These are phyloP conservation scores for Spathaspora girioi DNA, from an alignment of 805 yeast genomes.

Conservation along the genomic window DNA sequence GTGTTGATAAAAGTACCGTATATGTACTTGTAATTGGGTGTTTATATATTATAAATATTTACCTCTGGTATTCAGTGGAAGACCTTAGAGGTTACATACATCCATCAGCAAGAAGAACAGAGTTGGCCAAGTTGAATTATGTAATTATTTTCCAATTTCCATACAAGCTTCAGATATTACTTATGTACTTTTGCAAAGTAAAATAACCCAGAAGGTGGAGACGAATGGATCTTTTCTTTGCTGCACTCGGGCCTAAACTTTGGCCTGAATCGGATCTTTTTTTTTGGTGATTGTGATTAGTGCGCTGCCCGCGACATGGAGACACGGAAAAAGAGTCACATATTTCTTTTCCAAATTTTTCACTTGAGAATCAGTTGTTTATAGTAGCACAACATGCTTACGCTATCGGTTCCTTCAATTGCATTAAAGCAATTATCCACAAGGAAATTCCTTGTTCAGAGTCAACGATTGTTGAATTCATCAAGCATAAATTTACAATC, in stretches of 20 bases:
- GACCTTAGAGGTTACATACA: neutral
- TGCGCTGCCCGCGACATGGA: neutral
- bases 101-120: neutral
- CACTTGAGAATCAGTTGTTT: neutral
- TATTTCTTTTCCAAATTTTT: neutral
- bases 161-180: too few species aligned
- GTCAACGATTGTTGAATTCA: conserved; percentile 1
- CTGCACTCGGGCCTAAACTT: too few species aligned
- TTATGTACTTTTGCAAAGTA: too few species aligned
- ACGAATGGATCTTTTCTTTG: too few species aligned
- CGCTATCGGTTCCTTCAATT: neutral
- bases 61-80: too few species aligned
- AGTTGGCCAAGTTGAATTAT: too few species aligned
- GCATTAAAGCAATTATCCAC: neutral
- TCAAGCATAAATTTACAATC: neutral
- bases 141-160: too few species aligned
- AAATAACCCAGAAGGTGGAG: too few species aligned
- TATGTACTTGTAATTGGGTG: too few species aligned
- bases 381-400: neutral
- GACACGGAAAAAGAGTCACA: neutral
- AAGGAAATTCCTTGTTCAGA: neutral
- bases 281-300: neutral
- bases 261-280: neutral
- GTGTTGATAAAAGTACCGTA: too few species aligned
- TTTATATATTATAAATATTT: too few species aligned